phyloP scores from a whole-genome alignment of 805 yeast genomes.

The Candida sithepensis region DNA sequence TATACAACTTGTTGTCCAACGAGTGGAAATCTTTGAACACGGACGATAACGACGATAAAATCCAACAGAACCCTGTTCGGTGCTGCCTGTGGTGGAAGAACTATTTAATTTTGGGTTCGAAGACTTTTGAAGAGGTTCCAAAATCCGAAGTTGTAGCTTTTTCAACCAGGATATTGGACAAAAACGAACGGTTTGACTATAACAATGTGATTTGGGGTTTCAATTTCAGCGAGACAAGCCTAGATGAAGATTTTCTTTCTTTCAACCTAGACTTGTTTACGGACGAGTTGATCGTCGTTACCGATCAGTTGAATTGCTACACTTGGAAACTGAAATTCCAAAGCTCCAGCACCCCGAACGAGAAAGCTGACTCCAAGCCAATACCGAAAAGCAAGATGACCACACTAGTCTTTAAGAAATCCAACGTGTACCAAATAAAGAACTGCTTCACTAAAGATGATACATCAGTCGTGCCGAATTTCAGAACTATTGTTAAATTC shows the following conservation, averaged over 20 bases:
- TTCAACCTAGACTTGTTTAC: constrained; percentile 27
- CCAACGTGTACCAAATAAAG: constrained; percentile 26
- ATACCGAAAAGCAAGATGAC: background rate
- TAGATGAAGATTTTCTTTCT: constrained; percentile 25
- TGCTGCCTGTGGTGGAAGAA: constrained; percentile 36
- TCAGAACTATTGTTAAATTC: constrained; percentile 25
- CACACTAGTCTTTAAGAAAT: constrained; percentile 18
- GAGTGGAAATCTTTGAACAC: constrained; percentile 44
- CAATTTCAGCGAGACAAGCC: constrained; percentile 26
- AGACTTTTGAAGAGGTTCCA: constrained; percentile 18
- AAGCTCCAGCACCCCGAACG: background rate
- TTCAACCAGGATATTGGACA: constrained; percentile 23
- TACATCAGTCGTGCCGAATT: constrained; percentile 21
- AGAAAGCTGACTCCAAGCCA: background rate
- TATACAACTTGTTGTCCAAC: constrained; percentile 37
- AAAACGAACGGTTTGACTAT: constrained; percentile 21
- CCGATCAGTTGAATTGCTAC: constrained; percentile 31
- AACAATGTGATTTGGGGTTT: constrained; percentile 33
- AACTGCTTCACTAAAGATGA: constrained; percentile 23
- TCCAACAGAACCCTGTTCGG: constrained; percentile 30
- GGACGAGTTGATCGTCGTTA: constrained; percentile 30
- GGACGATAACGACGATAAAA: constrained; percentile 23
- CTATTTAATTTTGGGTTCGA: constrained; percentile 28
- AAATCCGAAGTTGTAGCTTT: constrained; percentile 31
- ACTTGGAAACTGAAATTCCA: constrained; percentile 28